phyloP scores from a whole-genome alignment of 2,329 filamentous ascomycete genomes.

The Paracorniculantispora psalliotae region DNA sequence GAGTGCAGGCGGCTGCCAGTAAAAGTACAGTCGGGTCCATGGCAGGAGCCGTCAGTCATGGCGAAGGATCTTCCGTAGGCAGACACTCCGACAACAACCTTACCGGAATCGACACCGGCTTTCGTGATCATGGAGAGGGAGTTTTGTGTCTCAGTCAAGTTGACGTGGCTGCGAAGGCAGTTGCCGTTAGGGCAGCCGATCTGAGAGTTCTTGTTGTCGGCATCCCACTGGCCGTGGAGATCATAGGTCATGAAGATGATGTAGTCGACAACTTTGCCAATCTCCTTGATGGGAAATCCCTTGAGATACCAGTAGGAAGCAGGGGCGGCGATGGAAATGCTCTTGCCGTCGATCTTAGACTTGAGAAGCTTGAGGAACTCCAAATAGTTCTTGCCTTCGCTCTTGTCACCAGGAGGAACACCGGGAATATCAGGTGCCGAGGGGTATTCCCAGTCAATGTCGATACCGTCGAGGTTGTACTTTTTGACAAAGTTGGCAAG shows the following conservation, averaged over 20 bases:
- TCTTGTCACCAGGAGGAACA: constrained; percentile 11
- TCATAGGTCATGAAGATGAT: constrained; percentile 70
- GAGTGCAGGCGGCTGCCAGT: constrained; percentile 19
- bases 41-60: constrained; percentile 27
- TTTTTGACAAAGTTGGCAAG: constrained; percentile 16
- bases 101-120: constrained; percentile 28
- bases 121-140: constrained; percentile 34
- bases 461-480: constrained; percentile 7
- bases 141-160: constrained; percentile 33
- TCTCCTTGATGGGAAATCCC: constrained; percentile 39
- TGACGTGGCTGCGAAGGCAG: constrained; percentile 34
- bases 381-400: constrained; percentile 14
- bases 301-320: constrained; percentile 42
- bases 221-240: constrained; percentile 63
- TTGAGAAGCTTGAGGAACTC: constrained; percentile 9
- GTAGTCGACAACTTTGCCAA: constrained; percentile 46
- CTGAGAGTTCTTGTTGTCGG: constrained; percentile 23
- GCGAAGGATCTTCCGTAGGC: constrained; percentile 27
- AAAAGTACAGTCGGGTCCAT: constrained; percentile 21
- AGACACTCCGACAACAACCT: constrained; percentile 26
- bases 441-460: constrained; percentile 14
- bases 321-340: constrained; percentile 22
- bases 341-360: constrained; percentile 5
- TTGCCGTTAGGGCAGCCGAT: constrained; percentile 25
- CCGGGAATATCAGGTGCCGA: constrained; percentile 16